Base-by-base conservation (phyloP, 106 monocot genomes). In the Vanilla planifolia region DNA sequence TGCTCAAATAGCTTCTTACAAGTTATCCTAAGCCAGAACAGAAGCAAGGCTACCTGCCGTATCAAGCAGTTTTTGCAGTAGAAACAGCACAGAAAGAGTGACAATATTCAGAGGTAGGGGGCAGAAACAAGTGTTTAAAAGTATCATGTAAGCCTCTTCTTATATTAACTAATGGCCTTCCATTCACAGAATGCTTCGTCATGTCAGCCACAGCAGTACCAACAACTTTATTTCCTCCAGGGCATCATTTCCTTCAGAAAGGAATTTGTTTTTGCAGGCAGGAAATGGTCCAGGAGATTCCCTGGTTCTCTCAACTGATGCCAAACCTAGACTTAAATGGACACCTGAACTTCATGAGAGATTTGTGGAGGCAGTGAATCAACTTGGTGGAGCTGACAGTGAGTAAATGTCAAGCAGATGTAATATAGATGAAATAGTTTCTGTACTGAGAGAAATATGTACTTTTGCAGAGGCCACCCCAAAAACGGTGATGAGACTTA, bases 311-410 rank as follows among this genome's bases (percentile, higher is more conserved):
- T 94, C 94, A 13, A 94, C 94, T 20, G 89, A 94, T 78, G 85
- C 94, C 19, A 94, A 94, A 56, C 89, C 89, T 20, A 83, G 94
- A 41, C 67, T 94, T 47, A 94, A 94, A 75, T 94, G 94, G 94
- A 94, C 82, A 0, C 71, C 74, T 16, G 94, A 94, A 67, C 80
- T 94, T 66, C 94, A 94, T 17, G 86, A 94, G 25, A 72, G 83
- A 13, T 94, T 94, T 32, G 72, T 78, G 43, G 89, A 94, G n/a
- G 89, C 94, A 8, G 89, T 94, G 41, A 75, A 82, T 64, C 89
- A 89, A 60, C 94, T 94, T 17, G 94, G 94, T 2, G 94, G 94
- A 71, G 69, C 94, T 70, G 89, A 94, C 55, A 94, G 89, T 94
- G 51, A 89, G 89, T 70, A 62, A 30, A 53, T 21, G 19, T 35